Evolutionary conservation across 2,329 filamentous ascomycete species (phyloP).

Genomic region (Ascochyta lentis): DNA sequence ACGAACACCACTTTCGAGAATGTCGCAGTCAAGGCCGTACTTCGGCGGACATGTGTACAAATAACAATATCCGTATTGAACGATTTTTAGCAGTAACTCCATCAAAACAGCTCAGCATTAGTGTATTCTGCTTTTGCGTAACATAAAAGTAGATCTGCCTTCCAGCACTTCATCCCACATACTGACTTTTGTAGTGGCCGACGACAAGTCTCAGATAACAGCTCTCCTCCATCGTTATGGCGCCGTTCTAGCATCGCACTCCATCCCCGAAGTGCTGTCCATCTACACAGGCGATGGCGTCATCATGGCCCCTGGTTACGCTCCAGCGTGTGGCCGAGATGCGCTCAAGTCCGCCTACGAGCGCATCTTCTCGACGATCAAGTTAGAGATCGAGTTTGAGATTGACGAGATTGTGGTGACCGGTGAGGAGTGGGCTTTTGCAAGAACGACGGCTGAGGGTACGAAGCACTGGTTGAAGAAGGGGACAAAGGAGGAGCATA

Average conservation of each 20-base stretch:
- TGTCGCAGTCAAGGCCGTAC: neutral
- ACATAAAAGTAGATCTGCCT: neutral
- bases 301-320: constrained; percentile 5
- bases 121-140: neutral
- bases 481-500: constrained; percentile 13
- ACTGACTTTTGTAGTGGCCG: neutral
- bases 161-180: too few relatives aligned
- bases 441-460: constrained; percentile 14
- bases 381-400: constrained; percentile 12
- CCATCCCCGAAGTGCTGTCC: constrained; percentile 11
- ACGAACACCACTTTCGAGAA: constrained; percentile 2
- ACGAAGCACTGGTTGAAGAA: constrained; percentile 16
- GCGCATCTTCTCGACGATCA: constrained; percentile 17
- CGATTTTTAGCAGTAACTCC: neutral
- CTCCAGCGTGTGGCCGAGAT: constrained; percentile 1
- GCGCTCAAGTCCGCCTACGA: constrained; percentile 13
- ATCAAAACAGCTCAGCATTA: neutral
- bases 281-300: constrained; percentile 18
- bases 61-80: neutral
- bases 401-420: constrained; percentile 17
- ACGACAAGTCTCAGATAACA: constrained; percentile 7
- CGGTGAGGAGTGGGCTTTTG: constrained; percentile 15
- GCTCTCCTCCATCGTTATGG: constrained; percentile 13
- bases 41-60: neutral
- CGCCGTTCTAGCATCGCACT: constrained; percentile 9